Conservation (phyloP, 352 stramenopile genomes). For the Globisporangium paroecandrum region DNA sequence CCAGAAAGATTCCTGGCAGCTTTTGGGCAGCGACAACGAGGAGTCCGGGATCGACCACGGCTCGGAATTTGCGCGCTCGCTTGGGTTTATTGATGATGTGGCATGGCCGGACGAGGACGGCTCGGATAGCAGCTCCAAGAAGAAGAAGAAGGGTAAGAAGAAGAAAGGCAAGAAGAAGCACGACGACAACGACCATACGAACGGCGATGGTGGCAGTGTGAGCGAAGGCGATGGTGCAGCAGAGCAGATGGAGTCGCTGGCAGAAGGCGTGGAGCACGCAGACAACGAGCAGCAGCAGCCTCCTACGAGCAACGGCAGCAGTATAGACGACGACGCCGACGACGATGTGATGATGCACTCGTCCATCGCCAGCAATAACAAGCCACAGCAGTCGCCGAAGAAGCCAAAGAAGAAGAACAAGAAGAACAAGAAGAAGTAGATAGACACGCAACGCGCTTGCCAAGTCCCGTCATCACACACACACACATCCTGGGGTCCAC, state of each 20-base stretch:
- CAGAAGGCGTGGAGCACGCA: background rate
- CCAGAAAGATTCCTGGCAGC: constrained; percentile 64
- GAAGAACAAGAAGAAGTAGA: constrained; percentile 54
- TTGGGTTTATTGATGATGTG: constrained; percentile 84
- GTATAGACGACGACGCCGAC: constrained; percentile 11
- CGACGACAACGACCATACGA: constrained; percentile 6
- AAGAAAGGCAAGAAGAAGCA: constrained; percentile 32
- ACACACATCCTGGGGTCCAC: too few relatives aligned
- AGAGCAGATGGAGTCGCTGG: constrained; percentile 22
- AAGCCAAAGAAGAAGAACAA: constrained; percentile 52
- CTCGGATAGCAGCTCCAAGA: constrained; percentile 50
- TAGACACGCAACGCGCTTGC: constrained; percentile 12
- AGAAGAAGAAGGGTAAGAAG: constrained; percentile 75
- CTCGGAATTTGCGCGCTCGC: constrained; percentile 72
- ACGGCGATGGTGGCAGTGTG: background rate
- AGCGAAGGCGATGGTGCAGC: background rate
- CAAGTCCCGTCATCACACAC: background rate
- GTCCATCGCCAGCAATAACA: background rate
- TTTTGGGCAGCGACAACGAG: constrained; percentile 42
- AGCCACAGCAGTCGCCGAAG: constrained; percentile 18
- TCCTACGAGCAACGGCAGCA: constrained; percentile 10
- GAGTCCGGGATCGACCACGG: constrained; percentile 72
- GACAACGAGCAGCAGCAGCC: constrained; percentile 6
- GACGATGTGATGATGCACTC: constrained; percentile 6
- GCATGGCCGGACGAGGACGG: constrained; percentile 72